Percentiles rank a stretch among this genome's conserved stretches.
Conservation (phyloP, 768 basidiomycete genomes). For the Tephrocybe sp. region DNA sequence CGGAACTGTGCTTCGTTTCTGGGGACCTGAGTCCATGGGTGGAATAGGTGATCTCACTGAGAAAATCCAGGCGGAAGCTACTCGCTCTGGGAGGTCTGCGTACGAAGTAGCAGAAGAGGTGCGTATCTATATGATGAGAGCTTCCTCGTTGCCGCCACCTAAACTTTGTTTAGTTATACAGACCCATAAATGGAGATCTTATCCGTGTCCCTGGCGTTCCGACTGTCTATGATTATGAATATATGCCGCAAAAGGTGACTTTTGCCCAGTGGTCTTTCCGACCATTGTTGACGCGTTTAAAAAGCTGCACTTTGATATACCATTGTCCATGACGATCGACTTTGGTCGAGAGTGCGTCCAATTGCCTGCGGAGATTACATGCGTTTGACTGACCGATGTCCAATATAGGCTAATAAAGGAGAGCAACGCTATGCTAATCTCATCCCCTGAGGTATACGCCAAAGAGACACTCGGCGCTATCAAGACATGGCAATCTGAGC, state of each 20-base stretch:
- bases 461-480: slow-evolving; percentile 12
- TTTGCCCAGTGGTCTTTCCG: neutral
- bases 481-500: slow-evolving; percentile 11
- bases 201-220: slow-evolving; percentile 20
- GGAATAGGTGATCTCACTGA: slow-evolving; percentile 17
- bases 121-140: too few relatives aligned
- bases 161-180: slow-evolving; percentile 13
- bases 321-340: neutral
- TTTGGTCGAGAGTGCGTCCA: neutral
- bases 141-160: too few relatives aligned
- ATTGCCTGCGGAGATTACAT: too few relatives aligned
- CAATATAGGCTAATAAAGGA: slow-evolving; percentile 1
- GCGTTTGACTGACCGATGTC: neutral
- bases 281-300: too few relatives aligned
- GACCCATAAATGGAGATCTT: slow-evolving; percentile 13
- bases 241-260: slow-evolving; percentile 14
- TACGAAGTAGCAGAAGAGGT: slow-evolving; percentile 18
- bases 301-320: slow-evolving; percentile 4
- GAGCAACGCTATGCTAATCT: slow-evolving; percentile 15
- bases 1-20: slow-evolving; percentile 11
- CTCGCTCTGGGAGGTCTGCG: slow-evolving; percentile 3
- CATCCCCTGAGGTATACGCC: slow-evolving; percentile 16
- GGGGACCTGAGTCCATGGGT: slow-evolving; percentile 18
- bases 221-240: slow-evolving; percentile 21
- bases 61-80: slow-evolving; percentile 12